A percentile compares a stretch with the other conserved stretches of the same genome.
Evolutionary conservation across 2,329 filamentous ascomycete species (phyloP).

Genomic region (Coniochaeta sp.): DNA sequence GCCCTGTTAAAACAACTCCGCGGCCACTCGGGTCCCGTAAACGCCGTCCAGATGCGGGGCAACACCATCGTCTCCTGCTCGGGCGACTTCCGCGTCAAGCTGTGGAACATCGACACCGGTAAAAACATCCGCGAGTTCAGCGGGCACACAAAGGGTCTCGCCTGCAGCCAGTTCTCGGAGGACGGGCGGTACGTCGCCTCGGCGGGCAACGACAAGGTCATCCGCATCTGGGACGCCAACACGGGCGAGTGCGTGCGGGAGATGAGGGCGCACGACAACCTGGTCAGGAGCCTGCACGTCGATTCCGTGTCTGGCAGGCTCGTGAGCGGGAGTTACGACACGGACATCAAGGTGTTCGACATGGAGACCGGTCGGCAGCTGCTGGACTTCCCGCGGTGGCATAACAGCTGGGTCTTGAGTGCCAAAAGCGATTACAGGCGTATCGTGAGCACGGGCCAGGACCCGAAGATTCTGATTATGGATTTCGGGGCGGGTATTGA

Average conservation of each 20-base stretch:
- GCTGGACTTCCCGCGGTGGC: conserved; percentile 88
- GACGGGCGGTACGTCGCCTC: conserved; percentile 91
- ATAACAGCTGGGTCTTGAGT: conserved; percentile 91
- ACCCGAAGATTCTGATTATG: conserved; percentile 85
- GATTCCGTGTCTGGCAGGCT: conserved; percentile 81
- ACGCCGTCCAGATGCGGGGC: conserved; percentile 89
- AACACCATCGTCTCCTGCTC: conserved; percentile 90
- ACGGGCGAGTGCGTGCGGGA: conserved; percentile 78
- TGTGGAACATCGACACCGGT: conserved; percentile 91
- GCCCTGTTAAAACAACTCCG: conserved; percentile 68
- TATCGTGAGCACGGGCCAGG: conserved; percentile 91
- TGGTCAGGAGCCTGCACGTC: conserved; percentile 86
- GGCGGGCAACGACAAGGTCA: conserved; percentile 90
- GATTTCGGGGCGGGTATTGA: conserved; percentile 69
- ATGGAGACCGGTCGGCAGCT: conserved; percentile 72
- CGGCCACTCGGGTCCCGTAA: conserved; percentile 88
- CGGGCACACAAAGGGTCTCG: conserved; percentile 86
- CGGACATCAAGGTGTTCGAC: conserved; percentile 91
- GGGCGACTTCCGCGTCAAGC: conserved; percentile 85
- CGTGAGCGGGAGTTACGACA: conserved; percentile 89
- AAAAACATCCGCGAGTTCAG: conserved; percentile 84
- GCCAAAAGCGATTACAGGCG: conserved; percentile 94
- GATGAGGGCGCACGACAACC: conserved; percentile 73
- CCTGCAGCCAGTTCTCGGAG: conserved; percentile 92
- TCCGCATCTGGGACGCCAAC: conserved; percentile 92